Base-by-base conservation (phyloP, 2,329 filamentous ascomycete genomes). In the Pseudogymnoascus verrucosus region DNA sequence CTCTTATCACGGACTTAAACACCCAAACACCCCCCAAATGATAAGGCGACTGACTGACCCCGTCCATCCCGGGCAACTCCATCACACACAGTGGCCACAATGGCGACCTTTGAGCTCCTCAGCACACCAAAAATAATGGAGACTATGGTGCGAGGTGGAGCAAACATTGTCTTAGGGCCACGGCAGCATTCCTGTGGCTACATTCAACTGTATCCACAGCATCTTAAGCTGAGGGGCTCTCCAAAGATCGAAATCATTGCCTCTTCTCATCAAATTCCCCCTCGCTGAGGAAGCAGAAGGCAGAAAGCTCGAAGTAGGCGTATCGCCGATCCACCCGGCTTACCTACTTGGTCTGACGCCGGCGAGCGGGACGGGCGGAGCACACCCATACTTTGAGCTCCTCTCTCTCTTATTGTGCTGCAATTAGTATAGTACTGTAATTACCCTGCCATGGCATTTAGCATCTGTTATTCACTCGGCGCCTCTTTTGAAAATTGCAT, bases 81-180 rank as follows among this genome's bases (percentile, higher is more conserved):
- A 54, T 54, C 23, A 26, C 44, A 54, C 36, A 37, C 36, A 37
- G n/a, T 34, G 2, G 31, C 42, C 42, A 54, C 21, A 28, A 54
- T 54, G 14, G 44, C 23, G 23, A 31, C 44, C 44, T 51, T 51
- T 16, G 44, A 31, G 23, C 44, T 54, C 26, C 44, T 54, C 23
- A 54, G 23, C 44, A 54, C 44, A 54, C 44, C 28, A 31, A 54
- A 54, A 14, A 54, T 10, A 47, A 54, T 54, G 44, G 44, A 54
- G 44, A 28, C 44, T 16, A 54, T 54, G 44, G 44, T 54, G 44
- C 14, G 16, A 54, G 44, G 44, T 54, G 23, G 44, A 54, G 44
- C 44, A 54, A 54, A 31, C 44, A 54, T 54, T 54, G 44, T 26
- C 44, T 54, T 54, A 54, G 44, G 44, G 26, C 44, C 44, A 54